Evolutionary conservation across 805 yeast species (phyloP), one percentile per base, ranked within the genome.

Genomic region (Sugiyamaella valdiviana): DNA sequence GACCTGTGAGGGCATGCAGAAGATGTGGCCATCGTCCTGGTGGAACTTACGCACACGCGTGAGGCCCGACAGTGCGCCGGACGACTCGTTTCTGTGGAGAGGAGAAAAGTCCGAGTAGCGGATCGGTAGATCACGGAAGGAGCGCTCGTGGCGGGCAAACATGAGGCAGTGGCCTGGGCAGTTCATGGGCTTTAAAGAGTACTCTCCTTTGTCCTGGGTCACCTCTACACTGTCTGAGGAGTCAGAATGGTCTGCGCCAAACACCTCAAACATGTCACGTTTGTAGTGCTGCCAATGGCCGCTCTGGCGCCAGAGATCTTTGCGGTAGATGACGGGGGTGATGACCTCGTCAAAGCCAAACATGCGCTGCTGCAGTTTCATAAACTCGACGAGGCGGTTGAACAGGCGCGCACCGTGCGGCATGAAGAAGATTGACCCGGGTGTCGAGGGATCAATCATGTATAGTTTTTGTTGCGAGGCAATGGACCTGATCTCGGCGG

Each of bases 1-100:
- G 42, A 93, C 82, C 67, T 93, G 99, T 5, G 76, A 79, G 32
- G 76, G 73, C 1, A 83, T 78, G 63, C 99, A 93, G 64, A 93
- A 93, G 22, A 93, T 90, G 60, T 93, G 99, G 6, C 97, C 98
- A 64, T 93, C 99, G 65, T 93, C 99, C 68, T 93, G 99, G 66
- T 93, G 99, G 68, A 93, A 93, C 54, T 96, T 73, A 50, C 99
- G 77, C 2, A 93, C 96, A 49, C 99, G 74, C 0, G 98, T 93
- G 35, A 93, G 71, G 0, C 99, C 99, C 5, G 91, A 77, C 17
- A 93, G 74, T 1, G 98, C 95, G 2, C 99, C 99, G 49, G 95
- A 83, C 22, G 95, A 83, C 66, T 93, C 99, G 61, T 93, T 93
- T 61, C 99, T 75, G 65, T 93, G 99, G 51, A 93, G 70, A 1